Evolutionary conservation across 306 rosid genomes (phyloP).

Genomic region (Psophocarpus tetragonolobus): DNA sequence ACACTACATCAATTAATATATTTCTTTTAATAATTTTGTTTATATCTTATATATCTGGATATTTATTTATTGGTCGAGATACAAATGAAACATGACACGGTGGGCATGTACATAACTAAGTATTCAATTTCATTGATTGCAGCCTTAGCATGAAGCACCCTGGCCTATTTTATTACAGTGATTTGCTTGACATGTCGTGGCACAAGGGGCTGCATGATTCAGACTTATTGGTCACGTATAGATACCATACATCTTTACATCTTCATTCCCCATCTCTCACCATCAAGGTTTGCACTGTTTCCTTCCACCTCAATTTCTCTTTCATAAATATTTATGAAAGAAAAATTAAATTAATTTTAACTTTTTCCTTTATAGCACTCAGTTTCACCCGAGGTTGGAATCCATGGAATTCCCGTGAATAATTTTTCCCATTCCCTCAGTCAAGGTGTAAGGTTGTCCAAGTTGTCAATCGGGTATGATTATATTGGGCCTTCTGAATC

Average conservation of each 20-base stretch:
- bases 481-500: slow-evolving; percentile 60
- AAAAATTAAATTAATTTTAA: neutral
- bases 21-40: too few relatives aligned
- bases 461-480: slow-evolving; percentile 54
- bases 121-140: slow-evolving; percentile 26
- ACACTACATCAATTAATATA: too few relatives aligned
- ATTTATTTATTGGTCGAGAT: too few relatives aligned
- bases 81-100: too few relatives aligned
- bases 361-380: slow-evolving; percentile 51
- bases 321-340: too few relatives aligned
- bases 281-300: slow-evolving; percentile 44
- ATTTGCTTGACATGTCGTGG: slow-evolving; percentile 64
- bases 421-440: slow-evolving; percentile 59
- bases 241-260: slow-evolving; percentile 52
- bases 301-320: neutral
- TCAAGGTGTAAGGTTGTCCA: slow-evolving; percentile 60
- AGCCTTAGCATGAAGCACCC: slow-evolving; percentile 69
- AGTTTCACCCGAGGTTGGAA: slow-evolving; percentile 61
- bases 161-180: slow-evolving; percentile 55
- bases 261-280: slow-evolving; percentile 54
- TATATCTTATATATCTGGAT: too few relatives aligned
- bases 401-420: slow-evolving; percentile 62
- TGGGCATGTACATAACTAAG: neutral
- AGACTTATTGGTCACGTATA: slow-evolving; percentile 54
- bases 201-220: slow-evolving; percentile 69